Evolutionary conservation across 2,329 filamentous ascomycete genomes (phyloP).

Genomic region (Rhynchosporium agropyri): DNA sequence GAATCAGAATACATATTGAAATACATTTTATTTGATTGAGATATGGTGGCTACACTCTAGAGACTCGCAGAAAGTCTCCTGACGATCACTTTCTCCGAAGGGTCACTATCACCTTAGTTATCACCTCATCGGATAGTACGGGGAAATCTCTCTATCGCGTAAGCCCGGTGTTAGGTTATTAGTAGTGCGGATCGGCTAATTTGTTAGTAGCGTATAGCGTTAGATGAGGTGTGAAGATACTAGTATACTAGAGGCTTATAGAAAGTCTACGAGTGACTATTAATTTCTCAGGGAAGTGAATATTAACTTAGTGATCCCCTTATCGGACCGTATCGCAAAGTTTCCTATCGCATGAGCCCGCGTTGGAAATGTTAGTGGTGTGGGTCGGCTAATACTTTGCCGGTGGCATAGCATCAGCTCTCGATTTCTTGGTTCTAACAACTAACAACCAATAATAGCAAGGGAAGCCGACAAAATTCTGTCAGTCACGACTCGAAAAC

Average conservation of each 20-base stretch:
- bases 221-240: neutral
- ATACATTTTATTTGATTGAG: neutral
- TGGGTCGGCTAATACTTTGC: neutral
- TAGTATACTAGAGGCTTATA: neutral
- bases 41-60: neutral
- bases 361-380: too few species aligned
- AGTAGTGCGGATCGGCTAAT: neutral
- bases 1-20: neutral
- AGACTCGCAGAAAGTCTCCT: conserved; percentile 3
- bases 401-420: neutral
- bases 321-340: neutral
- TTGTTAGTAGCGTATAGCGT: neutral
- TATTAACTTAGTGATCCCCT: neutral
- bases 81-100: neutral
- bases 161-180: neutral
- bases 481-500: conserved; percentile 1
- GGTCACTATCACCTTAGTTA: neutral
- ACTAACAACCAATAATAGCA: neutral
- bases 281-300: neutral
- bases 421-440: neutral
- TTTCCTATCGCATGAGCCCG: neutral
- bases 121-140: neutral
- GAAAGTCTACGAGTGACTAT: conserved; percentile 1
- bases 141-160: neutral
- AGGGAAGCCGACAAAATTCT: neutral